These are phyloP conservation scores for Amylocarpus encephaloides DNA, from an alignment of 2,329 filamentous ascomycete genomes.

Conservation along the genomic window DNA sequence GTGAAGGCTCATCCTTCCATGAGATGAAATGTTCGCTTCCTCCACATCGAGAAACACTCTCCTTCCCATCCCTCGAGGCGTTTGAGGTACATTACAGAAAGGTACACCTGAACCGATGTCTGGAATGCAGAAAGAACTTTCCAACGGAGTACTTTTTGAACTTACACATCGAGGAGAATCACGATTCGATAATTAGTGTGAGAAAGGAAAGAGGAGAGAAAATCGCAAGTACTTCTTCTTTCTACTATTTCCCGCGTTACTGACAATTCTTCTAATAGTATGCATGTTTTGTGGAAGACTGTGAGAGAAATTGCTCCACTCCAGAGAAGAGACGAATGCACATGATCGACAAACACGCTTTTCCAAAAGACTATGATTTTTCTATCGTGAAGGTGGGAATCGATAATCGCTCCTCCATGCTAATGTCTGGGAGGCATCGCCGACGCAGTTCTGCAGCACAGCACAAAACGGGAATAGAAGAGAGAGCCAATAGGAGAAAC, in stretches of 20 bases:
- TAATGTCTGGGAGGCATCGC: conserved; percentile 51
- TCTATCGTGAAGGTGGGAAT: conserved; percentile 83
- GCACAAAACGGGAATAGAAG: conserved; percentile 20
- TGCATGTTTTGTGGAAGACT: conserved; percentile 83
- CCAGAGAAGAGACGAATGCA: conserved; percentile 81
- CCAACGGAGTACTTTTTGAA: conserved; percentile 74
- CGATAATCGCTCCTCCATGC: conserved; percentile 73
- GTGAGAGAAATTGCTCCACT: conserved; percentile 76
- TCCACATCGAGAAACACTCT: conserved; percentile 64
- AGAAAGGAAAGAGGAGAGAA: conserved; percentile 76
- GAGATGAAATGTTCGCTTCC: conserved; percentile 76
- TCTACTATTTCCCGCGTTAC: neutral
- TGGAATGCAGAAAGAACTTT: conserved; percentile 80
- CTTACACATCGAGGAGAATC: conserved; percentile 85
- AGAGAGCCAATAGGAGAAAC: conserved; percentile 18
- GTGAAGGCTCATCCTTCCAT: conserved; percentile 23
- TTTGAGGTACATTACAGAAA: conserved; percentile 85
- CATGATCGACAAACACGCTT: conserved; percentile 90
- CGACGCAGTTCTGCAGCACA: conserved; percentile 41
- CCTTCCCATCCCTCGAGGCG: conserved; percentile 68
- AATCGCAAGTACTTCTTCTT: conserved; percentile 52
- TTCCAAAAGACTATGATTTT: conserved; percentile 84
- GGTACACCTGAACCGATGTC: conserved; percentile 75
- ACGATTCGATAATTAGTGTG: conserved; percentile 72
- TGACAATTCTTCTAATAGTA: conserved; percentile 47